These are phyloP conservation scores for Aegilops bicornis DNA, from an alignment of 176 grass and related monocot genomes.

Conservation along the genomic window DNA sequence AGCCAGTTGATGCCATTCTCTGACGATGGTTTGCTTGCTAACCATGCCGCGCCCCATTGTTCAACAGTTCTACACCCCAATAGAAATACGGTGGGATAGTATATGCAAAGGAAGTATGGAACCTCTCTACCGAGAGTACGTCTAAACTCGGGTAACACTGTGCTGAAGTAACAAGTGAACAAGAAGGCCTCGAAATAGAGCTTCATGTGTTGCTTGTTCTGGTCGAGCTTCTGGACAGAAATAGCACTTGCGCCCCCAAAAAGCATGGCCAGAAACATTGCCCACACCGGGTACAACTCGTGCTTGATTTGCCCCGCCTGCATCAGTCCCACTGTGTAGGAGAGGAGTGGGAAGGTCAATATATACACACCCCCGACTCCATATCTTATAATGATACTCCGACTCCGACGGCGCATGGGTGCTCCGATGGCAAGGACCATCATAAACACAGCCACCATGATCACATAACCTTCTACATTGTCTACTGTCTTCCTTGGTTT, in stretches of 20 bases:
- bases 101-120: too few relatives aligned
- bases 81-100: too few relatives aligned
- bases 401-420: neutral
- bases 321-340: neutral
- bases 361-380: neutral
- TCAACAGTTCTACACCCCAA: too few relatives aligned
- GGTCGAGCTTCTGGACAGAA: neutral
- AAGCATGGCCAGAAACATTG: neutral
- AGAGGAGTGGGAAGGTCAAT: neutral
- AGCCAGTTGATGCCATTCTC: neutral
- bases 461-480: neutral
- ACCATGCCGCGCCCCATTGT: neutral
- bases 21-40: neutral
- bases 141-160: too few relatives aligned
- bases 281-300: neutral
- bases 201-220: neutral
- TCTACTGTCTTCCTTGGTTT: neutral
- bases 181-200: neutral
- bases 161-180: neutral
- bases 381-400: neutral
- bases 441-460: neutral
- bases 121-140: too few relatives aligned
- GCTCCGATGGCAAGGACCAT: neutral
- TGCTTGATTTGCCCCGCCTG: neutral
- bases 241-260: neutral